Evolutionary conservation across 192 early-diverging fungal genomes (phyloP), one percentile per base, ranked within the genome.

Genomic region (Backusella liffmaniae): DNA sequence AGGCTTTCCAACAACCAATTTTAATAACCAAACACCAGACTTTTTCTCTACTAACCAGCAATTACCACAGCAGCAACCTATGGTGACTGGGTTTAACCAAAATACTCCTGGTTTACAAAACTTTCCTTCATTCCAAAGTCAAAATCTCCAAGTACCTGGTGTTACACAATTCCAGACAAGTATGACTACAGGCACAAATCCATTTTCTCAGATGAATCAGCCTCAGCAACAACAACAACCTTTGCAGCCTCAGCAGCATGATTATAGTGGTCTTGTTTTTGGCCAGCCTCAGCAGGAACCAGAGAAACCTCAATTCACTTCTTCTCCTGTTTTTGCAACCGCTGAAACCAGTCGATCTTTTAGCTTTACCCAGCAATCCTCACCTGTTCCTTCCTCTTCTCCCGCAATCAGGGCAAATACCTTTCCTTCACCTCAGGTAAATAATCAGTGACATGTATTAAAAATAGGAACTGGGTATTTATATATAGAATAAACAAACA

Each of bases 141-240:
- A 62, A 62, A 62, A 68, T 36, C 30, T 68, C 26, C 56, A 62
- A 62, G 56, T 62, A 62, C 56, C 56, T 9, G 36, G 67, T 32
- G 23, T 34, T 36, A 8, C 53, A 21, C 34, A 70, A 72, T 36
- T 66, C 42, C 70, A 77, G 34, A 68, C 32, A 23, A 65, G 46
- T 66, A 72, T 72, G 70, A 49, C 35, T 12, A 71, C 73, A 7
- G 73, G 73, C 3, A 73, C 39, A 18, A 78, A 78, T 67, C 77
- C 77, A 8, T 78, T 78, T 36, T 71, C 70, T 13, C 77, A 78
- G 16, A 56, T 66, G 51, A 36, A 32, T 37, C 62, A 30, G 16
- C 23, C 29, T 36, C 59, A 32, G 29, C 26, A 72, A 32, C 37
- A 15, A 4, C 34, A 34, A 44, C 76, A 77, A 66, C 49, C 69